Evolutionary conservation across 2,329 filamentous ascomycete genomes (phyloP), one percentile per base, ranked within the genome.

Genomic region (Penicillium digitatum): DNA sequence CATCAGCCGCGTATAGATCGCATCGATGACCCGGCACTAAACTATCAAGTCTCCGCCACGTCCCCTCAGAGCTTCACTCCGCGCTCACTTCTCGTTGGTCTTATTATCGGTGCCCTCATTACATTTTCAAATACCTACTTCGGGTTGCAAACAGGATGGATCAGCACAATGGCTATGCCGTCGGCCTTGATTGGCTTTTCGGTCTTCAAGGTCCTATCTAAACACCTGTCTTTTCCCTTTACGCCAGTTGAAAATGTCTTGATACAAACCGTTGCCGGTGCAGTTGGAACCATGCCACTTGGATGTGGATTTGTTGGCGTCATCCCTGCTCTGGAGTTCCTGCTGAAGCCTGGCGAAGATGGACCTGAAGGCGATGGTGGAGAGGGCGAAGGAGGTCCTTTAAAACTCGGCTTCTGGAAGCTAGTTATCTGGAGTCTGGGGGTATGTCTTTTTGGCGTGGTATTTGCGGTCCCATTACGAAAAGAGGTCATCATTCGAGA

Each of bases 91-190:
- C 69, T 85, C 5, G 90, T 89, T 27, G 94, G 94, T 16, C 79
- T 95, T 6, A 77, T 83, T 3, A 94, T 99, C 60, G 94, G 94
- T 38, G 84, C 94, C 5, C 79, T 97, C 52, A 96, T 97, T 67
- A 94, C 89, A 69, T 96, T 96, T 72, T 95, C 90, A 49, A 99
- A 99, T 71, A 96, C 95, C 79, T 99, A 97, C 74, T 99, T 99
- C 71, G 94, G 94, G n/a, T 79, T 99, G 31, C 94, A 97, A 76
- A 95, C 90, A 27, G 86, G 86, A 61, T 89, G 86, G 86, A 83
- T 89, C 35, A 84, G 87, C 66, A 89, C 90, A 63, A 97, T 99
- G 94, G 89, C 90, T 16, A 96, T 99, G 91, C 94, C 94, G 0
- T 89, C 91, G 1, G 94, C 91, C 22, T 78, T 99, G 56, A 90